A percentile compares a stretch with the other conserved stretches of the same genome.
These are phyloP conservation scores for Fusarium setosum DNA, from an alignment of 2,329 filamentous ascomycete genomes.

Conservation along the genomic window DNA sequence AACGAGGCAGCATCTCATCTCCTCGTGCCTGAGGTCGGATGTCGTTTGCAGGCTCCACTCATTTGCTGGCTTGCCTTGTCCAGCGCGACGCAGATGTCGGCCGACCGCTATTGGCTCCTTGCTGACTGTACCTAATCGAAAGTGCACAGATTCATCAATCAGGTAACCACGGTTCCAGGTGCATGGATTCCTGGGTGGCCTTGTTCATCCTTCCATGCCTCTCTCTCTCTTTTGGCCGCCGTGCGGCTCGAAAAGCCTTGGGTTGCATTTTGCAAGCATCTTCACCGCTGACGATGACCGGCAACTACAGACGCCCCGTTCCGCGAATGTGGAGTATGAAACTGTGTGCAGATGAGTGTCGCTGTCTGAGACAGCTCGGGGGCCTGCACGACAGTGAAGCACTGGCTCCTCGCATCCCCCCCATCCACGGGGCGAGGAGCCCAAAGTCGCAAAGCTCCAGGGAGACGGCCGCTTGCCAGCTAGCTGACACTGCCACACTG, in stretches of 20 bases:
- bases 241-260: constrained; percentile 1
- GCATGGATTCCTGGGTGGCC: background rate
- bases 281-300: constrained; percentile 22
- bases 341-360: background rate
- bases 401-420: constrained; percentile 1
- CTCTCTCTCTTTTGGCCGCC: background rate
- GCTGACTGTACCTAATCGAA: background rate
- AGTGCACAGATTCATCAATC: background rate
- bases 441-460: constrained; percentile 6
- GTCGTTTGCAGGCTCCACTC: background rate
- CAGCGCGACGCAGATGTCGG: background rate
- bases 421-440: constrained; percentile 4
- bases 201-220: background rate
- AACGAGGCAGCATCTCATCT: background rate
- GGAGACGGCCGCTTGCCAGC: constrained; percentile 19
- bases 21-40: background rate
- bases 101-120: background rate
- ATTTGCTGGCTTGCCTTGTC: background rate
- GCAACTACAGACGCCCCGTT: constrained; percentile 2
- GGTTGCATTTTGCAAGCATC: constrained; percentile 3
- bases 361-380: constrained; percentile 2
- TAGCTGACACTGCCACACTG: constrained; percentile 20
- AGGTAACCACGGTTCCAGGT: background rate
- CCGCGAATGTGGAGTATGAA: background rate
- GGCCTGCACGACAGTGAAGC: background rate